Percentiles rank a stretch among this genome's conserved stretches.
Conservation (phyloP, 2,329 filamentous ascomycete species). For the Xylariaceae sp. region DNA sequence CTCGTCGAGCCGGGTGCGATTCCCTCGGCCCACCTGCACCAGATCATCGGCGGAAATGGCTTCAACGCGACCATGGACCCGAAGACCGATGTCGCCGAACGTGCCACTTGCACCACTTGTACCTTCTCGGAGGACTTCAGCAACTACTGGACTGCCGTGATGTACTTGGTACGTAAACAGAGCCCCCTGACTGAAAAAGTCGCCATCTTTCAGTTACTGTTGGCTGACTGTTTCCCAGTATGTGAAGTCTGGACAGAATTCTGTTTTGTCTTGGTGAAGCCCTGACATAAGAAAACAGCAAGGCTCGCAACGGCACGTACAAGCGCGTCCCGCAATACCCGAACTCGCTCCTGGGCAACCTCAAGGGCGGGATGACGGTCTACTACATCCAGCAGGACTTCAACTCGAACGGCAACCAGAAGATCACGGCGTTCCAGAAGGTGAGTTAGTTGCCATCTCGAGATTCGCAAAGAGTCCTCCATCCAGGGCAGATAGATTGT, state of each 20-base stretch:
- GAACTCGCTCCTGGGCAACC: constrained; percentile 24
- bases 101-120: constrained; percentile 27
- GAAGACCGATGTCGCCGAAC: constrained; percentile 21
- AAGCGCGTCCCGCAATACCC: constrained; percentile 29
- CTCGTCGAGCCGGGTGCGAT: constrained; percentile 27
- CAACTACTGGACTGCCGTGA: constrained; percentile 29
- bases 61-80: constrained; percentile 30
- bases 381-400: constrained; percentile 31
- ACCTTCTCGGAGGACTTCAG: constrained; percentile 28
- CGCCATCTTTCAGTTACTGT: no score
- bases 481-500: background rate
- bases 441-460: constrained; percentile 19
- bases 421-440: constrained; percentile 40
- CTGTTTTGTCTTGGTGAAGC: no score
- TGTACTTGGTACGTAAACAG: constrained; percentile 25
- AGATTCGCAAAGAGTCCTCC: background rate
- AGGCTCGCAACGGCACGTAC: constrained; percentile 29
- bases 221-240: no score
- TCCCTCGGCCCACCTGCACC: constrained; percentile 28
- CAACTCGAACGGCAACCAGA: constrained; percentile 28
- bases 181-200: no score
- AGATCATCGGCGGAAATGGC: constrained; percentile 29
- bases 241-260: no score
- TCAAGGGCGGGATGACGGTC: constrained; percentile 30
- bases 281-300: no score